Base-by-base conservation (phyloP, 2,329 filamentous ascomycete species). In the Diaporthe aspalathi region DNA sequence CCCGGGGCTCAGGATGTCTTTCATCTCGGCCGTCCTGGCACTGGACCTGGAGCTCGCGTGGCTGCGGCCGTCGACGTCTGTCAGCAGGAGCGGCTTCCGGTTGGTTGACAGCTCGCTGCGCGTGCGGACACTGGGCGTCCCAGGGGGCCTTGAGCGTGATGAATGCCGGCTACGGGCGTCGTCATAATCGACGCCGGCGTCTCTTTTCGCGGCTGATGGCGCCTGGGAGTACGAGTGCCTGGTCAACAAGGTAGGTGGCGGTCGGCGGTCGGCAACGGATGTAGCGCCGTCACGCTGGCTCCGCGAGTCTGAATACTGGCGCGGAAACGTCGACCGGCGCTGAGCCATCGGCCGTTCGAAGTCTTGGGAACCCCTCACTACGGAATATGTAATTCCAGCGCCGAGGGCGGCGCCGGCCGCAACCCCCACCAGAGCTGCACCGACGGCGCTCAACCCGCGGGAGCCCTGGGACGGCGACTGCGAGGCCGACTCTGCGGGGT, bases 341-440 rank as follows among this genome's bases (percentile, higher is more conserved):
- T 81, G 78, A 63, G 86, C 80, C 16, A 76, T 56, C 6, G 84
- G 82, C 24, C 76, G 76, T 14, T 85, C 84, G 63, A 81, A 81
- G 22, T 83, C 82, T 63, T 85, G 81, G 8, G 81, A 79, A 8
- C 81, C 90, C 74, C 88, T 90, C 74, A 90, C 86, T 83, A 94
- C 91, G 27, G 90, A 90, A 81, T 96, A 97, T 12, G 93, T 85
- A 27, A 88, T 73, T n/a, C 84, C 84, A 29, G 84, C 84, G 17
- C 83, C 92, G 50, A 93, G 84, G 12, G 92, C 92, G 45, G 91
- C 93, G 49, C 92, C 93, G 22, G 93, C 93, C 40, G 92, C 93
- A 53, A 62, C 76, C 9, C 79, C 79, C 11, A 97, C 86, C 14
- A 97, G 84, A 9, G 93, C 92, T 52, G 95, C 86, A 24, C 89